Percentiles rank a stretch among this genome's conserved stretches.
Conservation (phyloP, 1,284 basidiomycete genomes). For the Thecaphora thlaspeos region DNA sequence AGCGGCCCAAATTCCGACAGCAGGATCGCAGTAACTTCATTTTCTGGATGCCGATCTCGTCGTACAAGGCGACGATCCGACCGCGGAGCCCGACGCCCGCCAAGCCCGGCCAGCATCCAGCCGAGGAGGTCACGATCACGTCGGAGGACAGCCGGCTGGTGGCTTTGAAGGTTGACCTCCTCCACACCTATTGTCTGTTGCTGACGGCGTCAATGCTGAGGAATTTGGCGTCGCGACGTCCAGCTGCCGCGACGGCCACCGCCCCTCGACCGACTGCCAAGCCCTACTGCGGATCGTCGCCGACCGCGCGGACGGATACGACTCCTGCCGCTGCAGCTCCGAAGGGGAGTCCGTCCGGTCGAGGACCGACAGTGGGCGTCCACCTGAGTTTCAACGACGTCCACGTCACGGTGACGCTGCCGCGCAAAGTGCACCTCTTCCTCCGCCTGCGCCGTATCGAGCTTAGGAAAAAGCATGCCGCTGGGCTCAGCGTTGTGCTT, state of each 20-base stretch:
- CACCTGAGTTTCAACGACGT: slow-evolving; percentile 53
- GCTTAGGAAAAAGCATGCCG: slow-evolving; percentile 36
- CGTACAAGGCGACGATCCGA: slow-evolving; percentile 36
- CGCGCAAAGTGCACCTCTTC: slow-evolving; percentile 50
- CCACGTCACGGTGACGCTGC: slow-evolving; percentile 53
- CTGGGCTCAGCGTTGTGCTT: slow-evolving; percentile 45
- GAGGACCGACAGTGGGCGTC: slow-evolving; percentile 12
- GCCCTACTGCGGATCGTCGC: background rate
- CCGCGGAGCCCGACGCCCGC: slow-evolving; percentile 31
- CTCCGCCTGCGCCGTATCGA: slow-evolving; percentile 44
- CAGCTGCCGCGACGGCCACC: too few species aligned
- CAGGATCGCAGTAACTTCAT: slow-evolving; percentile 56
- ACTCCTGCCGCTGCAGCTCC: too few species aligned
- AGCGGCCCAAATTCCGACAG: slow-evolving; percentile 24
- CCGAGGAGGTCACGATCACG: slow-evolving; percentile 61
- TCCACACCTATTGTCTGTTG: slow-evolving; percentile 73
- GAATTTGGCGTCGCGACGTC: slow-evolving; percentile 58
- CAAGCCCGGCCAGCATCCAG: slow-evolving; percentile 21
- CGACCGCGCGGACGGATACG: too few species aligned
- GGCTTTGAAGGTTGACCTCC: slow-evolving; percentile 65
- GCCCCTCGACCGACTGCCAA: background rate
- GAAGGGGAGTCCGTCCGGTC: too few species aligned
- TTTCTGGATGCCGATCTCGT: slow-evolving; percentile 54
- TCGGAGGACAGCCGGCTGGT: slow-evolving; percentile 60
- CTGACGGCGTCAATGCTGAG: slow-evolving; percentile 67